Percentiles rank a stretch among this genome's conserved stretches.
These are phyloP conservation scores for sweet orange (Citrus sinensis) DNA, from an alignment of 345 rosid genomes.

Conservation along the genomic window DVS_A1.0 CM039169.1:32523001-32523500, in stretches of 20 bases:
- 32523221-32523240: background rate
- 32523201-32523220: background rate
- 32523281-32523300: conserved; percentile 24
- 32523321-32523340: conserved; percentile 68
- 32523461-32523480: background rate
- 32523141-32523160: background rate
- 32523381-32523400: conserved; percentile 58
- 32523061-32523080: background rate
- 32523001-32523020: too few species aligned
- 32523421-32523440: background rate
- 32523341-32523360: conserved; percentile 81
- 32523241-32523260: background rate
- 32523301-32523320: conserved; percentile 68
- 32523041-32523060: background rate
- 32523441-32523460: background rate
- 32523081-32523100: background rate
- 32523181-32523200: background rate
- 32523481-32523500: background rate
- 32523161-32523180: background rate
- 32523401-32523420: conserved; percentile 82
- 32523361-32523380: conserved; percentile 68
- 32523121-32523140: background rate
- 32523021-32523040: too few species aligned
- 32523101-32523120: background rate
- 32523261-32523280: background rate